Evolutionary conservation across 306 rosid genomes (phyloP), one percentile per base, ranked within the genome.

Genomic region (Geum urbanum): DNA sequence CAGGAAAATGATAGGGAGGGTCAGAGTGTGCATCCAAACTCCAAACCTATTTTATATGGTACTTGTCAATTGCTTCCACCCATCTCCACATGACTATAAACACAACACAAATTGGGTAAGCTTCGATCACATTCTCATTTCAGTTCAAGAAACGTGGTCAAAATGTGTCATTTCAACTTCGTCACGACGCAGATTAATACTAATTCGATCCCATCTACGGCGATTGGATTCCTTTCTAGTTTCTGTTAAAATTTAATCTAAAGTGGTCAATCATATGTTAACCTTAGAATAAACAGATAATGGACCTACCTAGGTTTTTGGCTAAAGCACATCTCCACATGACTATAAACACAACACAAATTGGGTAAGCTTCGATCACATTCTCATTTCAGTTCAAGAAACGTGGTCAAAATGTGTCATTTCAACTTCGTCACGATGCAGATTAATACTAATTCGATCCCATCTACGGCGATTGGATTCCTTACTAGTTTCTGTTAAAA

Each of bases 51-150:
- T 53, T 19, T 10, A 20, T 53, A 20, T 39, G 67, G 68, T 39
- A 4, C n/a, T 39, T 57, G 78, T 66, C 78, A 67, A 66, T 40
- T 37, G 71, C 61, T 54, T 54, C 63, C 43, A 1, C 37, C 63
- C 1, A 4, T 64, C 62, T 9, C 37, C 9, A 40, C 40, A 20
- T 19, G 27, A 12, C 24, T 18, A 3, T 7, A 6, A 0, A 24
- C 35, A 20, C 24, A 55, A 27, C 16, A 32, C 3, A 14, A 0
- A 32, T 32, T 32, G 37, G 37, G 37, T 7, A 56, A 3, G 44
- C 9, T 24, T 27, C 5, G 0, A 27, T 32, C 43, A 15, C 15
- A 58, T 13, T 14, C 19, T 2, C 44, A 6, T 12, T 58, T 13
- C 43, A 13, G 16, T 14, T 4, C 9, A 12, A 58, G 61, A 68